Base-by-base conservation (phyloP, 306 rosid species). In the Pyrus bretschneideri region DNA sequence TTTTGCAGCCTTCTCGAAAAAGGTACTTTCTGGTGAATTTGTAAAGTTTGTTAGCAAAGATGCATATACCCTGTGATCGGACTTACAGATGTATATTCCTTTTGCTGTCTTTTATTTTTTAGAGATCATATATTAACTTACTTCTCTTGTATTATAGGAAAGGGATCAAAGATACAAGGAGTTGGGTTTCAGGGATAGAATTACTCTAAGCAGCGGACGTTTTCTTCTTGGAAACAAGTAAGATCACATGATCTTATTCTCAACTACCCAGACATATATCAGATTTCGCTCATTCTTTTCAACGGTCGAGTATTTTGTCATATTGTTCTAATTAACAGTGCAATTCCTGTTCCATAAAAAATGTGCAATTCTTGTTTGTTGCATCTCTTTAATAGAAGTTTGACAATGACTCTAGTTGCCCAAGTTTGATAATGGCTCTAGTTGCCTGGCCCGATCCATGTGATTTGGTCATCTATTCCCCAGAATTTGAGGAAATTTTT, bases 141-240 rank as follows among this genome's bases (percentile, higher is more conserved):
- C 58, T 77, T 69, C 73, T 23, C 49, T 54, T 82, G 35, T 74
- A 52, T 33, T 67, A 54, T 79, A 95, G 99, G 99, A 95, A 91
- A 91, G 87, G 87, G 99, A 95, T 88, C 99, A 92, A 83, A 89
- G 99, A 85, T 92, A 92, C 91, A 95, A 91, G 83, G 99, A 95
- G 75, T 81, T 95, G 87, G 99, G 98, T 64, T 85, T 95, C 89
- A 87, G 99, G 85, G 99, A 95, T 83, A 84, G 97, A 91, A 92
- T 95, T 89, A 95, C 99, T 3, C 98, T 95, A 70, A 95, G 99
- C 91, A 95, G 99, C 72, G 99, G 99, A 57, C 96, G 97, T 42
- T 95, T 92, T 92, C 99, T 95, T 85, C 96, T 95, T 3, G 97
- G 99, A 40, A 95, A 95, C 93, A 95, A 92, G 99, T 95, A 95